Evolutionary conservation across 2,329 filamentous ascomycete genomes (phyloP).

Genomic region (Exophiala viscosa): DNA sequence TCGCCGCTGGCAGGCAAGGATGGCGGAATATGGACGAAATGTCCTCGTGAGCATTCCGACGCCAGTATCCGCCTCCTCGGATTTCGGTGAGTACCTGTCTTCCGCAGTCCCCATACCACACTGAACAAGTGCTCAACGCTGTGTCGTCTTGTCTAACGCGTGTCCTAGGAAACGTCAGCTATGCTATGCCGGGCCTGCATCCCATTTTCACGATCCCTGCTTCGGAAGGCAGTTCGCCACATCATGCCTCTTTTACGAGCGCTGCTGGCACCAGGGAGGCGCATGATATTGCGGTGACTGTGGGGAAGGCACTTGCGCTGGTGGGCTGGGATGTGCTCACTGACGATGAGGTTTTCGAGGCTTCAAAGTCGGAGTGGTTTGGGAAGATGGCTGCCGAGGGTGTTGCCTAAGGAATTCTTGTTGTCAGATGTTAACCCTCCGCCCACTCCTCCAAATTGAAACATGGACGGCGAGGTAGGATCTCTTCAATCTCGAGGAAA

Average conservation of each 20-base stretch:
- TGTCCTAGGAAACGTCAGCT: slow-evolving; percentile 1
- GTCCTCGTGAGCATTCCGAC: background rate
- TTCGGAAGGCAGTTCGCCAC: background rate
- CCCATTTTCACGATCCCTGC: background rate
- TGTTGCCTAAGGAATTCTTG: too few species aligned
- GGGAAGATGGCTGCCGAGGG: too few species aligned
- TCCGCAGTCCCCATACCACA: too few species aligned
- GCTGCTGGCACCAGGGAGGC: background rate
- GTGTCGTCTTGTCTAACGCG: background rate
- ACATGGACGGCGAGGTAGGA: too few species aligned
- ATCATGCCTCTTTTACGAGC: slow-evolving; percentile 1
- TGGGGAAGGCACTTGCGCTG: background rate
- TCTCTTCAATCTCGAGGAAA: too few species aligned
- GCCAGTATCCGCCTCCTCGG: background rate
- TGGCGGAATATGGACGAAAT: background rate
- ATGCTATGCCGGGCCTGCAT: background rate
- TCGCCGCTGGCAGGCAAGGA: background rate
- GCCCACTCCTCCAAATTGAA: too few species aligned
- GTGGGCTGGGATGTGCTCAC: slow-evolving; percentile 56
- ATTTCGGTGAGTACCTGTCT: slow-evolving; percentile 3
- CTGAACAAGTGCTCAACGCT: too few species aligned
- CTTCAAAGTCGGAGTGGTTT: background rate
- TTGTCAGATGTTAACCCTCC: too few species aligned
- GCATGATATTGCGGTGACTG: background rate
- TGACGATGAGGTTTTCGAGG: slow-evolving; percentile 47